Conservation (phyloP, 805 yeast genomes). For the Scheffersomyces stipitis region DNA sequence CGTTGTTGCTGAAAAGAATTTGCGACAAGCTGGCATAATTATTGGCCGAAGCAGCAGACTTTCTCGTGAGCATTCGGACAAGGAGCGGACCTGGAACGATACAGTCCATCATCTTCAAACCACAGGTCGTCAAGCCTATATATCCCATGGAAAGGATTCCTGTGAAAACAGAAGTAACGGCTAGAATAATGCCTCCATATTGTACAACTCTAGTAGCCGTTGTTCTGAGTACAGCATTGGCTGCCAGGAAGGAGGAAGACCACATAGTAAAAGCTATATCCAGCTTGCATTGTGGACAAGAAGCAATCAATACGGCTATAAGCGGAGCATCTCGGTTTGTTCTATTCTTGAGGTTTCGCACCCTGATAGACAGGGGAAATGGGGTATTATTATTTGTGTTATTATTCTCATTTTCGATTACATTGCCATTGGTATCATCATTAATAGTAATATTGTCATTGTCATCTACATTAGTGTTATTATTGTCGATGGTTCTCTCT, state of each 20-base stretch:
- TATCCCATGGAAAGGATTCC: constrained; percentile 41
- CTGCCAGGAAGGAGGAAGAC: constrained; percentile 22
- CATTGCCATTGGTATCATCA: background rate
- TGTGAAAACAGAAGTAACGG: constrained; percentile 39
- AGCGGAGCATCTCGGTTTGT: too few species aligned
- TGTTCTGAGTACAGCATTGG: background rate
- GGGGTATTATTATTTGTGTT: background rate
- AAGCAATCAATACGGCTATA: constrained; percentile 21
- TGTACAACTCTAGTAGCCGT: constrained; percentile 20
- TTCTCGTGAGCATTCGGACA: constrained; percentile 22
- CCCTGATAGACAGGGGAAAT: background rate
- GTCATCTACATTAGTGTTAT: background rate
- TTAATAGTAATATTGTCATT: background rate
- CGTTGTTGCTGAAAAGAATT: constrained; percentile 15
- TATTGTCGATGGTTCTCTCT: background rate
- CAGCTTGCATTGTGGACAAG: constrained; percentile 44
- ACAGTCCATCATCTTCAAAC: constrained; percentile 36
- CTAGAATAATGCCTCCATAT: constrained; percentile 32
- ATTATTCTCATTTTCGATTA: background rate
- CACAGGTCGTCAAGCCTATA: constrained; percentile 37
- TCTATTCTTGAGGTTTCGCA: too few species aligned
- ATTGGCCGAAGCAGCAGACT: constrained; percentile 4
- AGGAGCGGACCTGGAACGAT: constrained; percentile 34
- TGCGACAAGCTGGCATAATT: constrained; percentile 2
- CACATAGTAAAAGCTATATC: constrained; percentile 33